Conservation (phyloP, 1,284 basidiomycete genomes). For the Puccinia polysora region DNA sequence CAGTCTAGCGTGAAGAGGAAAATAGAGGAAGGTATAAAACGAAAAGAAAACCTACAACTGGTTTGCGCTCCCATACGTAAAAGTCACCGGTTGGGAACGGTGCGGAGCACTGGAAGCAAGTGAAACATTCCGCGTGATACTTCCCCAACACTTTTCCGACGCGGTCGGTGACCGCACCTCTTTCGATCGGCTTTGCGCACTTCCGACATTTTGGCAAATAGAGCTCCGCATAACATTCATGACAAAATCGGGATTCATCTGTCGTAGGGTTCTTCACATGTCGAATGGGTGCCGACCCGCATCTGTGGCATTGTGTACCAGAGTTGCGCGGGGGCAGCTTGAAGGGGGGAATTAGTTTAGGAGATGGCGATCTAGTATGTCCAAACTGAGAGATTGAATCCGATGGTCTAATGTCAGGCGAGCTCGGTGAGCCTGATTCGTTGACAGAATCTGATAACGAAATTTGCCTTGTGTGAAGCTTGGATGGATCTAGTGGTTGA, state of each 20-base stretch:
- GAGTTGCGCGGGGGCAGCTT: too few species aligned
- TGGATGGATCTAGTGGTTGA: slow-evolving; percentile 1
- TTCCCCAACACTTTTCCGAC: slow-evolving; percentile 52
- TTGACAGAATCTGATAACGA: not conserved
- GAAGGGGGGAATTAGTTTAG: not conserved
- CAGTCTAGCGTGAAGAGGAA: not conserved
- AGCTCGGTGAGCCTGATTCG: not conserved
- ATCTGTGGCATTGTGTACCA: not conserved
- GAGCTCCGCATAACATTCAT: slow-evolving; percentile 48
- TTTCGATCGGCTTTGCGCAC: slow-evolving; percentile 48
- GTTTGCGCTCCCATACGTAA: slow-evolving; percentile 47
- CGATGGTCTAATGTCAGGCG: slow-evolving; percentile 23
- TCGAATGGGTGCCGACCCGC: not conserved
- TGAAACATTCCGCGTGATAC: slow-evolving; percentile 49
- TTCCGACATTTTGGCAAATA: slow-evolving; percentile 52
- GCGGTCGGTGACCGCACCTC: slow-evolving; percentile 48
- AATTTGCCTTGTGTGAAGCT: not conserved
- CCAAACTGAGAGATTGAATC: slow-evolving; percentile 35
- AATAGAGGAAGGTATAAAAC: not conserved
- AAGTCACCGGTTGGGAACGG: slow-evolving; percentile 50
- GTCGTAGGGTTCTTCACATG: not conserved
- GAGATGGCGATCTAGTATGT: slow-evolving; percentile 18
- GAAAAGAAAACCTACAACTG: not conserved
- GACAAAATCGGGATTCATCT: slow-evolving; percentile 46
- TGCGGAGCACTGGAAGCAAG: slow-evolving; percentile 48